Percentiles rank a stretch among this genome's conserved stretches.
These are phyloP conservation scores for Funneliformis caledonium DNA, from an alignment of 371 early-diverging fungal genomes.

Conservation along the genomic window DNA sequence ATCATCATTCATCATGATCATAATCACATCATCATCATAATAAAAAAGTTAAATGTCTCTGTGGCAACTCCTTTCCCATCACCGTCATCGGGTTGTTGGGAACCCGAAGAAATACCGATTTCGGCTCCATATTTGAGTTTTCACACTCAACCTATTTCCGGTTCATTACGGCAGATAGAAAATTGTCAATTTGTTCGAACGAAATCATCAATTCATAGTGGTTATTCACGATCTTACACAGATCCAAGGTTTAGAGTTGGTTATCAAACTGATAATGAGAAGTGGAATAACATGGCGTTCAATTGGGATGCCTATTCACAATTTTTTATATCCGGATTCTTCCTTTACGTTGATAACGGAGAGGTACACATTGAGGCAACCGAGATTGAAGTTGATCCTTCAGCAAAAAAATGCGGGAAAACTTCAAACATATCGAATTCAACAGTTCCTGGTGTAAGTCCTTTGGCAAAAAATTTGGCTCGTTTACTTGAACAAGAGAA, in stretches of 20 bases:
- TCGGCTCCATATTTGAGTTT: slow-evolving; percentile 23
- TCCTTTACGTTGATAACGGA: slow-evolving; percentile 21
- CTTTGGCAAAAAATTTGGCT: slow-evolving; percentile 19
- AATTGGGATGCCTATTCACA: slow-evolving; percentile 26
- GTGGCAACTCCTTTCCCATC: neutral
- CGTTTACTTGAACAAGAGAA: slow-evolving; percentile 13
- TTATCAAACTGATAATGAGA: slow-evolving; percentile 23
- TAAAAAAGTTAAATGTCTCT: neutral
- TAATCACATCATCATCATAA: neutral
- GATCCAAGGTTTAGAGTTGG: slow-evolving; percentile 18
- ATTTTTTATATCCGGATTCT: slow-evolving; percentile 29
- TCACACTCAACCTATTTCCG: slow-evolving; percentile 21
- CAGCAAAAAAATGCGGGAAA: slow-evolving; percentile 5
- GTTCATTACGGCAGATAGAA: slow-evolving; percentile 24
- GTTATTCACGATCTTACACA: neutral
- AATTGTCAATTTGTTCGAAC: slow-evolving; percentile 30
- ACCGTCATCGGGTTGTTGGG: slow-evolving; percentile 23
- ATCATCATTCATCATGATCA: too few relatives aligned
- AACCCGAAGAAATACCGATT: slow-evolving; percentile 19
- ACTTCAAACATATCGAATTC: neutral
- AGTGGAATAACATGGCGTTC: neutral
- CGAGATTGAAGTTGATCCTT: slow-evolving; percentile 4
- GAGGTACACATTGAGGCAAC: slow-evolving; percentile 20
- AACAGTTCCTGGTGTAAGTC: neutral
- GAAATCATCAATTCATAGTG: slow-evolving; percentile 11